Evolutionary conservation across 202 grass and related monocot species (phyloP), one percentile per base, ranked within the genome.

Genomic region (Cymbopogon flexuosus): DNA sequence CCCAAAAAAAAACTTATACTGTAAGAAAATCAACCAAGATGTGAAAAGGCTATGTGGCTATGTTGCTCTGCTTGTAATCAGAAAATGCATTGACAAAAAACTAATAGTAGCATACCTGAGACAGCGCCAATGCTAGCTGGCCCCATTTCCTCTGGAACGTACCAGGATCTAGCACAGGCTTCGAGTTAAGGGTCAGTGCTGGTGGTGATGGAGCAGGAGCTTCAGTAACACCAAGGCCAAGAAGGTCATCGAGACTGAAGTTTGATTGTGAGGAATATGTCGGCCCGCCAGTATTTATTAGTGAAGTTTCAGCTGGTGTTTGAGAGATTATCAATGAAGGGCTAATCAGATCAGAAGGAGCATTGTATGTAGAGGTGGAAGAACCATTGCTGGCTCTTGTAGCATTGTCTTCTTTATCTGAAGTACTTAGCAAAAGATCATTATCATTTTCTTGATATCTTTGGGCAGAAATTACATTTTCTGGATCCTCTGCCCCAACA

Each of bases 371-470:
- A 22, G 89, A 85, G 46, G 83, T 65, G 80, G 84, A 81, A 70
- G 88, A 84, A 79, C 90, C 93, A 56, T 92, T 91, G 58, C 68
- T 87, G 30, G 70, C 51, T 76, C 80, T 69, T 65, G 80, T 87
- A 70, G 77, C 88, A 39, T 85, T 92, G 81, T 99, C 89, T 85
- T 96, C 93, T 87, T 91, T 99, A 81, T 99, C 96, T 65, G 90
- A 93, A 41, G 90, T 93, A 85, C 96, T 93, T 88, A 99, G 76
- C 72, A 99, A 82, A 86, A 99, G 86, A 84, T 99, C 96, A 72
- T 95, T 99, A 87, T 99, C 96, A 67, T 85, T 99, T 80, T 99
- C 96, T 87, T 91, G 88, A 68, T 96, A 96, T 81, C 93, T 99
- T 86, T 93, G 90, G 70, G 96, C 83, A 43, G 89, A 80, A 66